Conservation (phyloP, 441 rosid species). For the Adansonia madagascariensis region DNA sequence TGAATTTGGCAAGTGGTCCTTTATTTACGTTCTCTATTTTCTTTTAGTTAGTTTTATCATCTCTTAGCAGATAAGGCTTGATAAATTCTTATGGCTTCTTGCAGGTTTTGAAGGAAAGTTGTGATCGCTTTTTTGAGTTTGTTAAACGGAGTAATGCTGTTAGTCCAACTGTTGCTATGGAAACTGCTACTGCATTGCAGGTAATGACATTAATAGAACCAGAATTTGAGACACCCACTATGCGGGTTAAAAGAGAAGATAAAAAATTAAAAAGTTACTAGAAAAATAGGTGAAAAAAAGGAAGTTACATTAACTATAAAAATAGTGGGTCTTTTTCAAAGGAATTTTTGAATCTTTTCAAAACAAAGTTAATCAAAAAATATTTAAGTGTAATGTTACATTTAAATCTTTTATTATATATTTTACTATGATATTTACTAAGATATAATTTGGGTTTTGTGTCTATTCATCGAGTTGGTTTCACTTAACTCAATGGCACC, state of each 20-base stretch:
- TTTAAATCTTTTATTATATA: slow-evolving; percentile 5
- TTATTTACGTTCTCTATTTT: background rate
- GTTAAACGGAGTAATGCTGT: slow-evolving; percentile 95
- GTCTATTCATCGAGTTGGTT: background rate
- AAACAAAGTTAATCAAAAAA: background rate
- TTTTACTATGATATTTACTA: background rate
- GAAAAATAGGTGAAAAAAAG: background rate
- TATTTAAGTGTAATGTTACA: background rate
- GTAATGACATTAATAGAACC: slow-evolving; percentile 49
- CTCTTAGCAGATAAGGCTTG: slow-evolving; percentile 25
- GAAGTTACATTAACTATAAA: slow-evolving; percentile 1
- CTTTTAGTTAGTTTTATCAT: background rate
- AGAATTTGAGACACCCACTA: slow-evolving; percentile 1
- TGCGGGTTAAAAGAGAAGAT: background rate
- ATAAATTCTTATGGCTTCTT: slow-evolving; percentile 29
- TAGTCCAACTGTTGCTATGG: slow-evolving; percentile 92
- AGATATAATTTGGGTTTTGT: slow-evolving; percentile 9
- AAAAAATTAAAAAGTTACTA: background rate
- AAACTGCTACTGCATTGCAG: slow-evolving; percentile 99
- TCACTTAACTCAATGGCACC: slow-evolving; percentile 2
- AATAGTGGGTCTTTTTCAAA: background rate
- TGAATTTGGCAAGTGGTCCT: background rate
- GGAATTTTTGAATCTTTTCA: background rate
- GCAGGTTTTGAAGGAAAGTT: slow-evolving; percentile 91
- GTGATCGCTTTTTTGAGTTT: slow-evolving; percentile 89